Conservation (phyloP, 2,329 filamentous ascomycete species). For the Aureobasidium pullulans region DNA sequence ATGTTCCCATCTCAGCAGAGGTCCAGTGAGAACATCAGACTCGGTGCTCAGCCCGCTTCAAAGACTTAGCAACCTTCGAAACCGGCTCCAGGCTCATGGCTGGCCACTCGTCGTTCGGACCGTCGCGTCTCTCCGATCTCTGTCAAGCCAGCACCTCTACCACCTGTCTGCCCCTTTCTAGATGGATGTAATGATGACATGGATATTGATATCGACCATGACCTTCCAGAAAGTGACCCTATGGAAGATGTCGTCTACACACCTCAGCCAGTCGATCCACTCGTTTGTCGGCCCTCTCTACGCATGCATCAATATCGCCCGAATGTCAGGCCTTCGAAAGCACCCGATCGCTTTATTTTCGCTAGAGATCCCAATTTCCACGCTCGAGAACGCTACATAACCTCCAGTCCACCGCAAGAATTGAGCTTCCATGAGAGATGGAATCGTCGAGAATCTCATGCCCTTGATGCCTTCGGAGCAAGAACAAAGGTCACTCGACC, state of each 20-base stretch:
- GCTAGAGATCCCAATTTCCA: conserved; percentile 16
- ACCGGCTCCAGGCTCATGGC: background rate
- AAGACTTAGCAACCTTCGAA: background rate
- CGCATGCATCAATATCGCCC: background rate
- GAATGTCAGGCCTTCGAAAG: conserved; percentile 16
- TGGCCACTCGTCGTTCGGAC: background rate
- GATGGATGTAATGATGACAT: conserved; percentile 4
- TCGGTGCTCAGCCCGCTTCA: background rate
- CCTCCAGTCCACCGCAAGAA: conserved; percentile 1
- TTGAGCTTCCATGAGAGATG: background rate
- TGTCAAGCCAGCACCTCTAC: background rate
- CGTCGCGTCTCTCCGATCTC: background rate
- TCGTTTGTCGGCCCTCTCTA: conserved; percentile 10
- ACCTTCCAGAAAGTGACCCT: background rate
- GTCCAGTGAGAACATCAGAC: background rate
- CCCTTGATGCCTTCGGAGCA: conserved; percentile 1
- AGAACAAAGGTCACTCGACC: background rate
- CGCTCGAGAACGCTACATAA: conserved; percentile 5
- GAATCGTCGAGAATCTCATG: background rate
- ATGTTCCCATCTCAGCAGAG: background rate
- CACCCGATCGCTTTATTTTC: conserved; percentile 54
- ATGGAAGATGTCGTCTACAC: background rate
- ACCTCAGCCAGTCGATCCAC: background rate
- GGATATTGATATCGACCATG: background rate
- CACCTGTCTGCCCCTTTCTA: background rate